Evolutionary conservation across 2,329 filamentous ascomycete genomes (phyloP), one percentile per base, ranked within the genome.

Genomic region (Atkinsonella hypoxylon): DNA sequence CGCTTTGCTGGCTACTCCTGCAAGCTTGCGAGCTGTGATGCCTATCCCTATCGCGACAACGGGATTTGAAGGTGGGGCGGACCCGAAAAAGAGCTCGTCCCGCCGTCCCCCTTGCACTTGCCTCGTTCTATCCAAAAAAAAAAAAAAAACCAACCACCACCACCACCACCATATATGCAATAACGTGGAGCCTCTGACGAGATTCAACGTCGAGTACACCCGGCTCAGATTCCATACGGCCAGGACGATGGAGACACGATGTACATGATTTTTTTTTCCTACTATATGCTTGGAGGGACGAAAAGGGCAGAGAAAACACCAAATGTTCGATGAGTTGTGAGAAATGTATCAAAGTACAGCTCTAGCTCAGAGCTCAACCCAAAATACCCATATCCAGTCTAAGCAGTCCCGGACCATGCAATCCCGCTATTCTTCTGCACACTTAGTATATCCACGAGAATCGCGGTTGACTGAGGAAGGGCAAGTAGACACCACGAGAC

Each of bases 401-500:
- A 12, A 36, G 34, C 34, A 5, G 11, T 36, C 13, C 34, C 34
- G 11, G 11, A 36, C 12, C 34, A 36, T 12, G 11, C 34, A 36
- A 36, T 36, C 34, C 10, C 13, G 34, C 34, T 36, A 36, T 36
- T 36, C 34, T 36, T 12, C 34, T 15, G 34, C 15, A 15, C 2
- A 12, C 11, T 36, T 36, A 36, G 34, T 10, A 12, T 12, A 36
- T 36, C 34, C 13, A 5, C 15, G 11, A 4, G 6, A 12, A 9
- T 36, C 26, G 26, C 26, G 26, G 4, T 26, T 26, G 26, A 26
- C 6, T 7, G 4, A 26, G 2, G 20, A 7, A 26, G 26, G 26
- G 4, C 26, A 26, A 26, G 26, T 26, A 26, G 26, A 26, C 26
- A 26, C 4, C 7, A 26, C 26, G 26, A 20, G 12, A 57, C 65